Evolutionary conservation across 2,329 filamentous ascomycete genomes (phyloP).

Genomic region (Penicillium sp.): DNA sequence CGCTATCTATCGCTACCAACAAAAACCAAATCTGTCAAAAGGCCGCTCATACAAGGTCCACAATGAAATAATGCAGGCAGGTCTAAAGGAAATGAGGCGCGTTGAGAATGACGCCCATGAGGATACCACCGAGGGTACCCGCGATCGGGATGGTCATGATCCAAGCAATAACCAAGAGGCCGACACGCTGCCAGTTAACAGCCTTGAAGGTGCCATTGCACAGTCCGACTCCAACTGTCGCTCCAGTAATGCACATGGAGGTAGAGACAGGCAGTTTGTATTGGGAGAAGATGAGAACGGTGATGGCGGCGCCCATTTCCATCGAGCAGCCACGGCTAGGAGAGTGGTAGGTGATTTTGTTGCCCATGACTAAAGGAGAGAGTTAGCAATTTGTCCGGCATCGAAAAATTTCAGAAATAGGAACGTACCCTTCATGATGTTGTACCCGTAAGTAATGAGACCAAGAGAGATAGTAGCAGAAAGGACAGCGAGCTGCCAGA

Average conservation of each 20-base stretch:
- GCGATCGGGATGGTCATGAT: slow-evolving; percentile 68
- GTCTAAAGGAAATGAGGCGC: slow-evolving; percentile 59
- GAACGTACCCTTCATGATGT: slow-evolving; percentile 74
- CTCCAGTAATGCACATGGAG: slow-evolving; percentile 79
- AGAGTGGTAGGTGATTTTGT: slow-evolving; percentile 76
- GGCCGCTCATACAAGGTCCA: neutral
- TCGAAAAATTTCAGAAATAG: neutral
- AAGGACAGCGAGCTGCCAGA: slow-evolving; percentile 78
- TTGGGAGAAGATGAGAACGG: slow-evolving; percentile 76
- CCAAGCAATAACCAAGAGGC: slow-evolving; percentile 70
- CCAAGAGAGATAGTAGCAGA: slow-evolving; percentile 67
- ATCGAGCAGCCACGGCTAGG: slow-evolving; percentile 67
- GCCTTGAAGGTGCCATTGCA: slow-evolving; percentile 74
- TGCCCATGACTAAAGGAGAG: slow-evolving; percentile 69
- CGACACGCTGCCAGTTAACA: slow-evolving; percentile 76
- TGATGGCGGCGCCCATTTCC: slow-evolving; percentile 80
- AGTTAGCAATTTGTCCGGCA: slow-evolving; percentile 4
- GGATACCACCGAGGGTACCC: slow-evolving; percentile 59
- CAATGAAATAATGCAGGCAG: neutral
- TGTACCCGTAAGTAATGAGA: slow-evolving; percentile 77
- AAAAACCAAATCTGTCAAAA: neutral
- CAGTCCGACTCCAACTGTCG: slow-evolving; percentile 76
- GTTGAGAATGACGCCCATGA: slow-evolving; percentile 62
- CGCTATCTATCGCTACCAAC: neutral
- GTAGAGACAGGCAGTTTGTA: slow-evolving; percentile 77